Base-by-base conservation (phyloP, 257 asterid species). In the Anisodus tanguticus region DNA sequence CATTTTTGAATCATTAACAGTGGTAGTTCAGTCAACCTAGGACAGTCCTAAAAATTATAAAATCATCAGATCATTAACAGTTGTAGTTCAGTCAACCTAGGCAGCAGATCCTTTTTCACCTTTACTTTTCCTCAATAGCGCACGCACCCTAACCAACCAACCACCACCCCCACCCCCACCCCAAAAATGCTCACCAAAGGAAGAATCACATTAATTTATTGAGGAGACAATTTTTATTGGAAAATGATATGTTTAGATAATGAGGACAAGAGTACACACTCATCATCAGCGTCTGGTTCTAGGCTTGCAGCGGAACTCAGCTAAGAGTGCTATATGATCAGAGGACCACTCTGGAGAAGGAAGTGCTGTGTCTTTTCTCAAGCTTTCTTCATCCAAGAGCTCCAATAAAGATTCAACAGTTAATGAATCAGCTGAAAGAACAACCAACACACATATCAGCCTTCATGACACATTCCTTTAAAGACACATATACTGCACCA, bases 321-420 rank as follows among this genome's bases (percentile, higher is more conserved):
- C 88, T 70, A 86, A 58, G 55, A 86, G 79, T 35, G 86, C 86
- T 68, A 86, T 83, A 80, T 86, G 88, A 79, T 86, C 88, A 68
- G 88, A 86, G 13, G 86, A 86, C 88, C 88, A 86, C 79, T 79
- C 85, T 79, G 88, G 88, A 45, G 88, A 86, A n/a, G 88, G 88
- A 57, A 79, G 86, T 60, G 83, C 82, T 12, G 86, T 86, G 81
- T 86, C 86, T 54, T 83, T 83, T 79, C 88, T 80, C 86, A 86
- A 69, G 85, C 88, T 79, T 58, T 83, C 88, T 54, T 86, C 83
- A 53, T 86, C 88, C 76, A 86, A 64, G 47, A 86, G 88, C 85
- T 86, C 86, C 86, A 86, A 86, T 62, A 86, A 80, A 45, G 83
- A 84, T 69, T 83, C 88, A 39, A 86, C 88, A 39, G 84, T 86